phyloP scores from a whole-genome alignment of 169 alveolate species.

The Ichthyophthirius multifiliis region DNA sequence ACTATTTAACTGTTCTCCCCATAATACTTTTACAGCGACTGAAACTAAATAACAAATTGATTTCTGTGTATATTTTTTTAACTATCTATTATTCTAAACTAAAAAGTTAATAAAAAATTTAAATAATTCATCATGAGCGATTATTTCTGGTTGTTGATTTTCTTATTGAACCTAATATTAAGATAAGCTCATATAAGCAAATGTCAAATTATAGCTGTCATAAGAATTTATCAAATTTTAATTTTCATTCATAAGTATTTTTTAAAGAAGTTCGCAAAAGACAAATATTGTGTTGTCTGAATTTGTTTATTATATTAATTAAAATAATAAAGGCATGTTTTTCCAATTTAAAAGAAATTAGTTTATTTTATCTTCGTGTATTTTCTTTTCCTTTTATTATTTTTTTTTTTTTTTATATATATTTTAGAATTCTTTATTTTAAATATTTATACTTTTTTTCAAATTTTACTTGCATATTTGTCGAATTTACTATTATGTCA shows the following conservation, averaged over 20 bases:
- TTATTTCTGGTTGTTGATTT: not conserved
- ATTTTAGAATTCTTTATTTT: not conserved
- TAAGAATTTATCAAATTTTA: not conserved
- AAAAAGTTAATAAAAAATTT: not conserved
- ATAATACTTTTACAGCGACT: not conserved
- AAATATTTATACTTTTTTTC: not conserved
- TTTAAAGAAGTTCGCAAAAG: not conserved
- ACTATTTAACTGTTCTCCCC: slow-evolving; percentile 11
- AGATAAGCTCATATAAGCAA: not conserved
- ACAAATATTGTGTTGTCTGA: not conserved
- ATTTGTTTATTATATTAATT: not conserved
- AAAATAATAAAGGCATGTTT: not conserved
- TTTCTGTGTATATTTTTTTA: not conserved
- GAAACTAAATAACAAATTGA: not conserved
- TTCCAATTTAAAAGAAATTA: not conserved
- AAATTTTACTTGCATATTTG: not conserved
- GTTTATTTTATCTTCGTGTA: not conserved
- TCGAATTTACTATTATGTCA: not conserved
- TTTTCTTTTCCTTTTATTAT: not conserved
- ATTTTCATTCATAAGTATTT: not conserved
- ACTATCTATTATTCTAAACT: not conserved
- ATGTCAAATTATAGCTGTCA: not conserved
- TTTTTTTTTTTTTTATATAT: no score
- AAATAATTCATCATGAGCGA: not conserved
- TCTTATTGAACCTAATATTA: not conserved